phyloP scores from a whole-genome alignment of 2,329 filamentous ascomycete species.

The Pseudofabraea citricarpa region DNA sequence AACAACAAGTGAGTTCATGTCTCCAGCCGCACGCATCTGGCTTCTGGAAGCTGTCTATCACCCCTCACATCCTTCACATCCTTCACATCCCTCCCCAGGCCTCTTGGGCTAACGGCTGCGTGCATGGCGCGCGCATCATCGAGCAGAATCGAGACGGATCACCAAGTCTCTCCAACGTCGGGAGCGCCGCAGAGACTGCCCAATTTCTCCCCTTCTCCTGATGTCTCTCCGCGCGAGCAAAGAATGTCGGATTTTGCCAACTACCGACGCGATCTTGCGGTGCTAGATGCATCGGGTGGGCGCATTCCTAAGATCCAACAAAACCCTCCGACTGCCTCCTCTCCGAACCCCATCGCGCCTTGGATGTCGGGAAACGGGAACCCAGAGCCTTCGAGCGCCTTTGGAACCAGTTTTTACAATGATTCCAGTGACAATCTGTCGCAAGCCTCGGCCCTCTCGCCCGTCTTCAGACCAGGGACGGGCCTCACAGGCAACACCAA shows the following conservation, averaged over 20 bases:
- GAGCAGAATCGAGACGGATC: slow-evolving; percentile 27
- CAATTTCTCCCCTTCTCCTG: slow-evolving; percentile 21
- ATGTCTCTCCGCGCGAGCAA: slow-evolving; percentile 29
- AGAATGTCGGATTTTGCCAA: slow-evolving; percentile 52
- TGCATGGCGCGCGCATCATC: slow-evolving; percentile 22
- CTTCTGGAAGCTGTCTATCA: not conserved
- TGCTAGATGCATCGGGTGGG: slow-evolving; percentile 57
- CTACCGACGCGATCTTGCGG: slow-evolving; percentile 67
- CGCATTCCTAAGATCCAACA: slow-evolving; percentile 56
- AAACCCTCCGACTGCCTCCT: slow-evolving; percentile 51
- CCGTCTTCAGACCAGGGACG: slow-evolving; percentile 57
- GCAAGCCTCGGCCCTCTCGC: slow-evolving; percentile 59
- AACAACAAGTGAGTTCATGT: slow-evolving; percentile 27
- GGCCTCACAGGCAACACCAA: slow-evolving; percentile 39
- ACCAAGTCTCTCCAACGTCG: slow-evolving; percentile 28
- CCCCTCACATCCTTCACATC: not conserved
- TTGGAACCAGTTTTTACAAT: slow-evolving; percentile 63
- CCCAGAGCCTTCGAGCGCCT: slow-evolving; percentile 21
- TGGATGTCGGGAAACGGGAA: slow-evolving; percentile 44
- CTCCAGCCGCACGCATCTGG: too few species aligned
- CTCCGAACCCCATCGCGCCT: slow-evolving; percentile 43
- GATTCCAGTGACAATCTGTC: slow-evolving; percentile 73
- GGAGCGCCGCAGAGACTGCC: slow-evolving; percentile 13
- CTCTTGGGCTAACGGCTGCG: slow-evolving; percentile 29
- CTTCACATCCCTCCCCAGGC: slow-evolving; percentile 18